Base-by-base conservation (phyloP, 2,329 filamentous ascomycete species). In the Apiospora saccharicola region DNA sequence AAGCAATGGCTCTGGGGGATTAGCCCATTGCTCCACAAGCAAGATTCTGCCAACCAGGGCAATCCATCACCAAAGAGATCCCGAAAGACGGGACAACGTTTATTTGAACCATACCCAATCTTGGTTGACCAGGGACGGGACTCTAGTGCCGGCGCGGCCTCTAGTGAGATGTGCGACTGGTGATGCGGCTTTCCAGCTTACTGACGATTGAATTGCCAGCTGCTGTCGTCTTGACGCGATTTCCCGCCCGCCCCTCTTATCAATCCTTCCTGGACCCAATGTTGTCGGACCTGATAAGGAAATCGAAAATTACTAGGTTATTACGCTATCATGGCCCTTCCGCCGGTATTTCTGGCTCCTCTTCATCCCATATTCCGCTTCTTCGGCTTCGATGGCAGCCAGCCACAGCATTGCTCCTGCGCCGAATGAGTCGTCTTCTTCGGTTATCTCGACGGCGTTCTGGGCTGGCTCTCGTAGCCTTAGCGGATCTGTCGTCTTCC, bases 321-420 rank as follows among this genome's bases (percentile, higher is more conserved):
- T 37, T 19, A 37, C 53, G 53, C 53, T 22, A n/a, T 37, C 30
- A 12, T 61, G 30, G 19, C 34, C 57, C 30, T 41, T 64, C 30
- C 34, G 57, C 30, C 19, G 57, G 34, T 64, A 41, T 41, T 64
- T 64, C 34, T 8, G 22, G 57, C 57, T 64, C 34, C 57, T 64
- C 57, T 41, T 41, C 34, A 8, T 41, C 19, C 57, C 57, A n/a
- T 64, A 41, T 41, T 19, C 13, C 5, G 57, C 57, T n/a, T 64
- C 57, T 19, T 64, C 34, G 1, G 19, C 19, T 64, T 64, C 57
- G 34, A 24, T 8, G 19, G 34, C 57, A 64, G 57, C 57, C 19
- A 64, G 34, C 22, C 34, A 34, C 19, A 64, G 34, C 22, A 41
- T 41, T n/a, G 57, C 57, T 14, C 41, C 57, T 64, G 22, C 30